These are phyloP conservation scores for Annona cherimola DNA, from an alignment of 164 flowering plant genomes.

Conservation along the genomic window DNA sequence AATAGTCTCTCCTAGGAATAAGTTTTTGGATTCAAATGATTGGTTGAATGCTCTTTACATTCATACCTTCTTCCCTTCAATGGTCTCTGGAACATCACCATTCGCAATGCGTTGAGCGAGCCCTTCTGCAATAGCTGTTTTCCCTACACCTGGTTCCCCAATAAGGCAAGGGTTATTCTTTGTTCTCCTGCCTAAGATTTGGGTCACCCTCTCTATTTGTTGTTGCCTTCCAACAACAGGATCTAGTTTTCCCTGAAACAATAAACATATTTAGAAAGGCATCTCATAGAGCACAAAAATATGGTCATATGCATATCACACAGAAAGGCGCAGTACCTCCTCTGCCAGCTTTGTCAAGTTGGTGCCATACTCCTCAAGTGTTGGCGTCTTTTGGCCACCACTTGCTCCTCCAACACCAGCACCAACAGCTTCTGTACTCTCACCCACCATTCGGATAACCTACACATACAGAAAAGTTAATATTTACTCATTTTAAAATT, in stretches of 20 bases:
- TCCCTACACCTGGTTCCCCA: slow-evolving; percentile 99
- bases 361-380: slow-evolving; percentile 58
- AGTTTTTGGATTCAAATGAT: background rate
- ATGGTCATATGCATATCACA: background rate
- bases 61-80: slow-evolving; percentile 87
- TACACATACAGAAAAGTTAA: slow-evolving; percentile 15
- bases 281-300: background rate
- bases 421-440: slow-evolving; percentile 62
- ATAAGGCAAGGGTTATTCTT: slow-evolving; percentile 96
- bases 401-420: slow-evolving; percentile 71
- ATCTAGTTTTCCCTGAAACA: slow-evolving; percentile 81
- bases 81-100: slow-evolving; percentile 96
- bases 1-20: background rate
- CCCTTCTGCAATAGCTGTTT: slow-evolving; percentile 99
- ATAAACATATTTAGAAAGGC: background rate
- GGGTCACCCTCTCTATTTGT: slow-evolving; percentile 90
- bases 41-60: background rate
- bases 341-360: slow-evolving; percentile 90
- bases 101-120: slow-evolving; percentile 89
- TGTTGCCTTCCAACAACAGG: slow-evolving; percentile 95
- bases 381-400: slow-evolving; percentile 64
- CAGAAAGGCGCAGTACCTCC: slow-evolving; percentile 49
- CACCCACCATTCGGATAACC: slow-evolving; percentile 93
- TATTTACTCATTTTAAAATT: background rate
- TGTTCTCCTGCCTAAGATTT: slow-evolving; percentile 87